Evolutionary conservation across 495 filamentous ascomycete species (phyloP).

Genomic region (Cryomyces minteri): DNA sequence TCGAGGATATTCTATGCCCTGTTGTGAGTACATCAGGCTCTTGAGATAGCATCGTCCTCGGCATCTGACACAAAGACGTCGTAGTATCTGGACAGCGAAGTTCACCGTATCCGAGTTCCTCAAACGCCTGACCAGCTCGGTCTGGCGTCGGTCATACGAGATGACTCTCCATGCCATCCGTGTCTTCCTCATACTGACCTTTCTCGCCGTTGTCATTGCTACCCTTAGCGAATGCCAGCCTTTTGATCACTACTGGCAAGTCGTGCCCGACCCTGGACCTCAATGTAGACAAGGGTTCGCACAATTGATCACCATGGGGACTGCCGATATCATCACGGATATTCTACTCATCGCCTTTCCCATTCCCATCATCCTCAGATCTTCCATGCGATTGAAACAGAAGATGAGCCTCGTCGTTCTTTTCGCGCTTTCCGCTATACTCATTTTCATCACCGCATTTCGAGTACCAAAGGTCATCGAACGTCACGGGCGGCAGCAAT

Average conservation of each 20-base stretch:
- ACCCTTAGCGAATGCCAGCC: slow-evolving; percentile 77
- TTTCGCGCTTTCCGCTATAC: slow-evolving; percentile 63
- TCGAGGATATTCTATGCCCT: slow-evolving; percentile 49
- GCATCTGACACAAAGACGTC: background rate
- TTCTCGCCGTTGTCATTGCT: slow-evolving; percentile 59
- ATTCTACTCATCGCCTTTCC: slow-evolving; percentile 74
- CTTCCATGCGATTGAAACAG: slow-evolving; percentile 45
- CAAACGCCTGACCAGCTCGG: slow-evolving; percentile 48
- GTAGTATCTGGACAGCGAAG: slow-evolving; percentile 82
- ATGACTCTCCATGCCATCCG: slow-evolving; percentile 48
- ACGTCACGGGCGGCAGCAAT: slow-evolving; percentile 19
- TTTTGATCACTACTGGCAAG: slow-evolving; percentile 77
- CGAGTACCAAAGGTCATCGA: slow-evolving; percentile 19
- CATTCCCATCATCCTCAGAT: slow-evolving; percentile 63
- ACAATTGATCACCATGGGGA: slow-evolving; percentile 76
- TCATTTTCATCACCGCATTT: slow-evolving; percentile 35
- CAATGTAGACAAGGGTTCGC: slow-evolving; percentile 10
- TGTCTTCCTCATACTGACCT: slow-evolving; percentile 54
- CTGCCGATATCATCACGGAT: slow-evolving; percentile 74
- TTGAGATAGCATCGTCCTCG: slow-evolving; percentile 20
- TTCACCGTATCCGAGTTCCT: slow-evolving; percentile 82
- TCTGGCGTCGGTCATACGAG: slow-evolving; percentile 56
- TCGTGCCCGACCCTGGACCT: slow-evolving; percentile 71
- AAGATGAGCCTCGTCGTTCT: slow-evolving; percentile 40
- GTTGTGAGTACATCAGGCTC: slow-evolving; percentile 45